Conservation (phyloP, 805 yeast genomes). For the Priceomyces castillae region DNA sequence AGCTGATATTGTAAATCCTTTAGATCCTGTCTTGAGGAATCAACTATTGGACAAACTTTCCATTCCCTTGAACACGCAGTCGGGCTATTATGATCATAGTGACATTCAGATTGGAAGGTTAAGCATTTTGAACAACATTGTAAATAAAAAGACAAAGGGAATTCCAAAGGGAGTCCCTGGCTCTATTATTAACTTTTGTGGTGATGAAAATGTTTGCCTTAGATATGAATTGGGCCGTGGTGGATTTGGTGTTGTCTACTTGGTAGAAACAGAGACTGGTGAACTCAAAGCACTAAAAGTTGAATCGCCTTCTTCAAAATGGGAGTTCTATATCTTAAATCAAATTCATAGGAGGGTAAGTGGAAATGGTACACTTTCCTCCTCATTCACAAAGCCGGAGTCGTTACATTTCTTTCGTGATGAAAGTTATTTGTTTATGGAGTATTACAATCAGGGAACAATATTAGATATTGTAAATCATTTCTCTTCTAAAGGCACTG, state of each 20-base stretch:
- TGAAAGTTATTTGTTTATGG: conserved; percentile 65
- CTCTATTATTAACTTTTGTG: conserved; percentile 45
- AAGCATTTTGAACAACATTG: conserved; percentile 36
- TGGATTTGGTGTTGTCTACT: conserved; percentile 75
- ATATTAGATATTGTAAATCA: conserved; percentile 63
- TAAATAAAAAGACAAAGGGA: conserved; percentile 32
- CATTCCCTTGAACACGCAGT: conserved; percentile 31
- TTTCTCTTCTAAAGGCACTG: conserved; percentile 24
- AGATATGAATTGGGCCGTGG: conserved; percentile 68
- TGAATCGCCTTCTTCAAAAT: conserved; percentile 63
- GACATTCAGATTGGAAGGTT: conserved; percentile 23
- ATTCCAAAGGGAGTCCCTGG: conserved; percentile 32
- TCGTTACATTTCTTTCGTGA: conserved; percentile 57
- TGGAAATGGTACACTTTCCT: conserved; percentile 14
- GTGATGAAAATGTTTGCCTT: conserved; percentile 43
- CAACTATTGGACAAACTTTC: conserved; percentile 36
- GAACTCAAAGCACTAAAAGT: conserved; percentile 65
- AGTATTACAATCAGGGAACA: conserved; percentile 70
- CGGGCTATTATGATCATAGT: conserved; percentile 35
- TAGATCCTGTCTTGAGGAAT: conserved; percentile 39
- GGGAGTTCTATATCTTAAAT: conserved; percentile 78
- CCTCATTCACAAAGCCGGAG: conserved; percentile 49
- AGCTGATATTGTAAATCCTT: conserved; percentile 33
- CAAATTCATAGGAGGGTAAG: conserved; percentile 48
- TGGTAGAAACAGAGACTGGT: conserved; percentile 61